These are phyloP conservation scores for Fusarium guadeloupense DNA, from an alignment of 2,329 filamentous ascomycete genomes.

Conservation along the genomic window DNA sequence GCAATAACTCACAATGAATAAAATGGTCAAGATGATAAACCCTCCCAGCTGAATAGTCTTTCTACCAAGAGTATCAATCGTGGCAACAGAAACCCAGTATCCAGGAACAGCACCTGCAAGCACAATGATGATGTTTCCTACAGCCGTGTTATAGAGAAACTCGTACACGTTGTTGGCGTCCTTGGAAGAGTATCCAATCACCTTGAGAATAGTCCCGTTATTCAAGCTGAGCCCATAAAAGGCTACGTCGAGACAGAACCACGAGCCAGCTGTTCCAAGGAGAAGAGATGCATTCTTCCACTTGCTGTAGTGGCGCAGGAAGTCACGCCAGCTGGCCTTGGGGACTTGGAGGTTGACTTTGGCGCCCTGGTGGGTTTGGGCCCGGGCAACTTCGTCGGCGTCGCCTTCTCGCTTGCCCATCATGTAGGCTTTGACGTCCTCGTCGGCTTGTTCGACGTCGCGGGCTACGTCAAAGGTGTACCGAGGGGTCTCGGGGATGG, in stretches of 20 bases:
- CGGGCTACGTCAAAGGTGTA: conserved; percentile 86
- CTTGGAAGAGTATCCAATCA: conserved; percentile 73
- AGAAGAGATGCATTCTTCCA: conserved; percentile 77
- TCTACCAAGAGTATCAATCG: conserved; percentile 77
- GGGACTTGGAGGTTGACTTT: conserved; percentile 67
- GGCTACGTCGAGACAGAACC: conserved; percentile 76
- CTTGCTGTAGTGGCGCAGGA: conserved; percentile 73
- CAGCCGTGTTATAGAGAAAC: conserved; percentile 75
- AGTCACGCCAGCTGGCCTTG: conserved; percentile 78
- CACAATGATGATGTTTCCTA: conserved; percentile 82
- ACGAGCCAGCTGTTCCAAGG: conserved; percentile 82
- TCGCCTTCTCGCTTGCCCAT: conserved; percentile 68
- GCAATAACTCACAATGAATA: conserved; percentile 57
- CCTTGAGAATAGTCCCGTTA: conserved; percentile 75
- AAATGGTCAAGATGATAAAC: conserved; percentile 67
- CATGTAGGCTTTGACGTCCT: conserved; percentile 80
- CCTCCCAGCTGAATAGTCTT: conserved; percentile 78
- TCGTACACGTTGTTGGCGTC: conserved; percentile 68
- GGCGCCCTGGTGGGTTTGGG: conserved; percentile 63
- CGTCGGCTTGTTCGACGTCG: conserved; percentile 77
- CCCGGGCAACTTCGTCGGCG: conserved; percentile 73
- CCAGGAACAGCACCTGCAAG: conserved; percentile 82
- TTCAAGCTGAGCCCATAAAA: conserved; percentile 78
- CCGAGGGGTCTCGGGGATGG: conserved; percentile 86
- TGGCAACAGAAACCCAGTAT: conserved; percentile 82